A percentile compares a stretch with the other conserved stretches of the same genome.
Conservation (phyloP, 305 asterid genomes). For the Andrographis paniculata region DNA sequence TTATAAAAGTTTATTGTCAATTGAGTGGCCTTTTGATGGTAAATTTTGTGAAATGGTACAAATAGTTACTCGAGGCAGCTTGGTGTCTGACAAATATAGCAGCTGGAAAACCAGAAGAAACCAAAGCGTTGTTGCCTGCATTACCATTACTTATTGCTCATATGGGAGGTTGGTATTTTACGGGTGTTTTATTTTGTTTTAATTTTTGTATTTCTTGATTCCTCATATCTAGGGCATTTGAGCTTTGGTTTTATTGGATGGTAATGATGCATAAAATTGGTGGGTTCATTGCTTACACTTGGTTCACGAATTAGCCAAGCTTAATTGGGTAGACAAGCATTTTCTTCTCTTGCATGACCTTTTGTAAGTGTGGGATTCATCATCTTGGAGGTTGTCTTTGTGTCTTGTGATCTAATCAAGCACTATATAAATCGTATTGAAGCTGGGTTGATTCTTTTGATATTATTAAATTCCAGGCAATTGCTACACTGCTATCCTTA, state of each 20-base stretch:
- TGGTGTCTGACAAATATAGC: slow-evolving; percentile 98
- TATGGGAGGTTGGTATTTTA: slow-evolving; percentile 67
- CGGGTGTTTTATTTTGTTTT: neutral
- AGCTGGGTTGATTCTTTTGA: no score
- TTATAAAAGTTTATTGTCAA: slow-evolving; percentile 1
- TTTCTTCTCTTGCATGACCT: no score
- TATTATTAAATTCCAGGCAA: no score
- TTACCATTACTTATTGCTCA: slow-evolving; percentile 92
- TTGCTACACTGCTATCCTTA: no score
- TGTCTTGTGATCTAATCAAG: no score
- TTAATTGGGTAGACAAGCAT: no score
- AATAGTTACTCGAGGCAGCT: slow-evolving; percentile 92
- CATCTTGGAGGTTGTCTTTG: no score
- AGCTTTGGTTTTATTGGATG: slow-evolving; percentile 11
- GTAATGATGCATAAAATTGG: neutral
- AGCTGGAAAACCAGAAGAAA: slow-evolving; percentile 93
- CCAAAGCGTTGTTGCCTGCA: slow-evolving; percentile 79
- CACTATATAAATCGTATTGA: no score
- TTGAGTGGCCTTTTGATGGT: no score
- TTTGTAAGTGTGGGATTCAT: no score
- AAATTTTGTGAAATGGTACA: neutral
- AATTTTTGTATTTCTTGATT: slow-evolving; percentile 3
- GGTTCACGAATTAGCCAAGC: neutral
- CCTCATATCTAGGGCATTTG: slow-evolving; percentile 4
- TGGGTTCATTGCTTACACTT: slow-evolving; percentile 2